A percentile compares a stretch with the other conserved stretches of the same genome.
These are phyloP conservation scores for Hemileccinum impolitum DNA, from an alignment of 768 basidiomycete species.

Conservation along the genomic window DNA sequence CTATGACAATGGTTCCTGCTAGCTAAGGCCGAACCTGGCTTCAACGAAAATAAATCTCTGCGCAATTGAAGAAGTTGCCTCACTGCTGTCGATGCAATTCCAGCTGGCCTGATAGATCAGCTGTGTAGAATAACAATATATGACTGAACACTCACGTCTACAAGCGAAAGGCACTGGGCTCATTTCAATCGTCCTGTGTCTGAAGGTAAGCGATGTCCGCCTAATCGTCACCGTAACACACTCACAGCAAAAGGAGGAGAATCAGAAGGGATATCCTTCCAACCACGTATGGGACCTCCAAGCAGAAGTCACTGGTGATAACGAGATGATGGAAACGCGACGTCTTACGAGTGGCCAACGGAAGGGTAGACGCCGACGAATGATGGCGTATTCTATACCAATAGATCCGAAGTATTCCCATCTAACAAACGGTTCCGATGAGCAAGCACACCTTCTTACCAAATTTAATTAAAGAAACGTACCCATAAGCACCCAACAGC, in stretches of 20 bases:
- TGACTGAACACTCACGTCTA: slow-evolving; percentile 3
- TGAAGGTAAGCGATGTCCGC: not conserved
- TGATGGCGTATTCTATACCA: slow-evolving; percentile 20
- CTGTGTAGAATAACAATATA: not conserved
- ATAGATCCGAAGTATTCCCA: slow-evolving; percentile 24
- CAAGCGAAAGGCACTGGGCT: slow-evolving; percentile 2
- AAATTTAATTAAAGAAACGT: not conserved
- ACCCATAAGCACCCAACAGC: slow-evolving; percentile 20
- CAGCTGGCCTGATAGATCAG: slow-evolving; percentile 2
- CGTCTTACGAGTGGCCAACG: slow-evolving; percentile 24
- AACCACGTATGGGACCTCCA: slow-evolving; percentile 14
- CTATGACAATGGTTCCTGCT: slow-evolving; percentile 1
- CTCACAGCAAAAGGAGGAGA: slow-evolving; percentile 5
- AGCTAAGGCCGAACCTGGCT: not conserved
- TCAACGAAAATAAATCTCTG: not conserved
- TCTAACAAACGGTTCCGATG: slow-evolving; percentile 5
- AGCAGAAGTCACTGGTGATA: not conserved
- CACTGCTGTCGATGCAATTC: not conserved
- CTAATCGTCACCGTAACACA: not conserved
- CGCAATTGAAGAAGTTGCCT: not conserved
- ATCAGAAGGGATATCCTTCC: slow-evolving; percentile 8
- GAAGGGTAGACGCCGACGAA: slow-evolving; percentile 19
- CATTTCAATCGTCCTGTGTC: slow-evolving; percentile 5
- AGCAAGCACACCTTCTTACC: not conserved
- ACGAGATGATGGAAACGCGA: not conserved